These are phyloP conservation scores for Alternaria sp. DNA, from an alignment of 2,329 filamentous ascomycete species.

Conservation along the genomic window DNA sequence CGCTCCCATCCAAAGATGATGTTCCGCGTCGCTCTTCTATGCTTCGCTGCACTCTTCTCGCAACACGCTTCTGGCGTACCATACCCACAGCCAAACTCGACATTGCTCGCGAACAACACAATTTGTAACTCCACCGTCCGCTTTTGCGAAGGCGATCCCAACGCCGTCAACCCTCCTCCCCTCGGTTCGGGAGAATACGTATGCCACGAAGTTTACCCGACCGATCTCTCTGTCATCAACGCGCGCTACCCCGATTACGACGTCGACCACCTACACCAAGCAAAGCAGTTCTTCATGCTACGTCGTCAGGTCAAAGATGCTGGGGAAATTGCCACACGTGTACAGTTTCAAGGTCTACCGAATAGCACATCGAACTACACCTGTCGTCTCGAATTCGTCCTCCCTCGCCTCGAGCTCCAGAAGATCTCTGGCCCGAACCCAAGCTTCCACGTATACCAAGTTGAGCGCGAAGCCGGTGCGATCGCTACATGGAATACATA, in stretches of 20 bases:
- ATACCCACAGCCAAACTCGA: constrained; percentile 20
- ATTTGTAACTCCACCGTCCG: constrained; percentile 2
- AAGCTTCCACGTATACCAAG: constrained; percentile 34
- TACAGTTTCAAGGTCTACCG: constrained; percentile 28
- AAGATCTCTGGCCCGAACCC: constrained; percentile 28
- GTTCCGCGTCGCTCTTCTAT: not conserved
- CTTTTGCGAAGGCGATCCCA: not conserved
- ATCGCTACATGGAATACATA: constrained; percentile 32
- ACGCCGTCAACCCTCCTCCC: not conserved
- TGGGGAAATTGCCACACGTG: constrained; percentile 33
- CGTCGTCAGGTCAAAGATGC: constrained; percentile 26
- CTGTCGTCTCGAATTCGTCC: constrained; percentile 36
- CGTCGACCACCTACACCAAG: constrained; percentile 21
- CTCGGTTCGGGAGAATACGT: constrained; percentile 6
- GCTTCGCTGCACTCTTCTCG: constrained; percentile 11
- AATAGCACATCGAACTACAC: constrained; percentile 13
- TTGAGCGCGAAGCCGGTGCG: constrained; percentile 18
- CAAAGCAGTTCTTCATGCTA: constrained; percentile 37
- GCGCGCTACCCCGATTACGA: constrained; percentile 34
- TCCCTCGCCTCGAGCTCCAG: constrained; percentile 19
- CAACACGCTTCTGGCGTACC: constrained; percentile 10
- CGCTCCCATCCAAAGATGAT: not conserved
- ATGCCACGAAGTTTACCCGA: constrained; percentile 30
- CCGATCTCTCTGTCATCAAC: constrained; percentile 33
- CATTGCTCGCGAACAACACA: constrained; percentile 4